Evolutionary conservation across 768 basidiomycete genomes (phyloP).

Genomic region (Phaeotremella skinneri): DNA sequence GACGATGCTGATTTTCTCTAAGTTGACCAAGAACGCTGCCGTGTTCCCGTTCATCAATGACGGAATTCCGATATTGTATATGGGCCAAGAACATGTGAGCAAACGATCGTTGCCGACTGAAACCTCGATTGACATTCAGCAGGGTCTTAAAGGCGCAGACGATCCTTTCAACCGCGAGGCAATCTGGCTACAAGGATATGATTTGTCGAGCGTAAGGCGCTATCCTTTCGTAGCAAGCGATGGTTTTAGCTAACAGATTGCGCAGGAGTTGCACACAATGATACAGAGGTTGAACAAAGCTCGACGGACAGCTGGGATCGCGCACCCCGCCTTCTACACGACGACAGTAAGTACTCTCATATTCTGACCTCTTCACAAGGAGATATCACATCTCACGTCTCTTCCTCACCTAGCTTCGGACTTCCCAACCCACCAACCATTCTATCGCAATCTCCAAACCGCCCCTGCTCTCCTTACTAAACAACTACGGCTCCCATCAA

Average conservation of each 20-base stretch:
- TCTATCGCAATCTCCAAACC: constrained; percentile 42
- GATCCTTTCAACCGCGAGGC: constrained; percentile 52
- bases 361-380: background rate
- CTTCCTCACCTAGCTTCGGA: constrained; percentile 10
- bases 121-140: too few species aligned
- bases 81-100: constrained; percentile 44
- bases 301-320: constrained; percentile 30
- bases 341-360: constrained; percentile 15
- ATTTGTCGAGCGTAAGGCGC: constrained; percentile 20
- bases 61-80: constrained; percentile 52
- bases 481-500: constrained; percentile 40
- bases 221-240: background rate
- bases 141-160: constrained; percentile 46
- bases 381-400: background rate
- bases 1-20: background rate
- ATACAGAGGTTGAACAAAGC: constrained; percentile 35
- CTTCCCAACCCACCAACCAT: constrained; percentile 29
- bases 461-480: constrained; percentile 42
- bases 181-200: constrained; percentile 40
- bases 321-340: constrained; percentile 37
- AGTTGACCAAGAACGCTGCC: constrained; percentile 50
- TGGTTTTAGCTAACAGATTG: background rate
- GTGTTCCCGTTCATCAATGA: constrained; percentile 52
- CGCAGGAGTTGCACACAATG: constrained; percentile 9
- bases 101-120: too few species aligned